These are phyloP conservation scores for Ophiostoma tasmaniense DNA, from an alignment of 2,329 filamentous ascomycete genomes.

Conservation along the genomic window DNA sequence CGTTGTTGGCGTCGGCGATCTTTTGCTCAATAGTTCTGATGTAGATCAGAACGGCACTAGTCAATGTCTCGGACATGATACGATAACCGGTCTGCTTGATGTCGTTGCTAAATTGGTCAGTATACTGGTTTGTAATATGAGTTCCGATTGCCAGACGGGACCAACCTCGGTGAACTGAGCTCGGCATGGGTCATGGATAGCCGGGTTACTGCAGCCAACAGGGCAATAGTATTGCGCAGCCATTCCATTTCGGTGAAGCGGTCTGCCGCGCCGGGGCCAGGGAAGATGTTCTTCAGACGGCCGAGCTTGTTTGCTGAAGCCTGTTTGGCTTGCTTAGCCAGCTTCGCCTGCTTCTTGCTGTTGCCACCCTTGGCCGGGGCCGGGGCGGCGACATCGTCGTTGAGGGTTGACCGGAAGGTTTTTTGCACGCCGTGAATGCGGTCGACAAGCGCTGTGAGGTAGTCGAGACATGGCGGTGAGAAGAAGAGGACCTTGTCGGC, in stretches of 20 bases:
- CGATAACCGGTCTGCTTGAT: not conserved
- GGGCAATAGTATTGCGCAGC: slow-evolving; percentile 19
- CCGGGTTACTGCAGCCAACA: slow-evolving; percentile 14
- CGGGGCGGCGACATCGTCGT: not conserved
- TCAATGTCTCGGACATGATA: slow-evolving; percentile 11
- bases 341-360: slow-evolving; percentile 4
- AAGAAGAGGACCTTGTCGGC: not conserved
- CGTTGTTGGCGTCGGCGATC: slow-evolving; percentile 11
- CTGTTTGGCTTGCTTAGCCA: slow-evolving; percentile 10
- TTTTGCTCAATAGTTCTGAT: slow-evolving; percentile 12
- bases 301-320: slow-evolving; percentile 10
- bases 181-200: slow-evolving; percentile 1
- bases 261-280: slow-evolving; percentile 11
- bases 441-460: slow-evolving; percentile 10
- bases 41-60: slow-evolving; percentile 13
- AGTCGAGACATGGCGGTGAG: slow-evolving; percentile 9
- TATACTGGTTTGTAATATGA: not conserved
- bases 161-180: not conserved
- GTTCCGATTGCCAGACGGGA: too few relatives aligned
- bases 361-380: not conserved
- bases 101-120: not conserved
- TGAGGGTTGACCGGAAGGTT: slow-evolving; percentile 7
- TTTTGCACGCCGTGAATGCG: slow-evolving; percentile 17
- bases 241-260: slow-evolving; percentile 20
- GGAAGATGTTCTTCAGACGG: slow-evolving; percentile 18